Conservation (phyloP, 2,329 filamentous ascomycete species). For the Simplicillium aogashimaense region DNA sequence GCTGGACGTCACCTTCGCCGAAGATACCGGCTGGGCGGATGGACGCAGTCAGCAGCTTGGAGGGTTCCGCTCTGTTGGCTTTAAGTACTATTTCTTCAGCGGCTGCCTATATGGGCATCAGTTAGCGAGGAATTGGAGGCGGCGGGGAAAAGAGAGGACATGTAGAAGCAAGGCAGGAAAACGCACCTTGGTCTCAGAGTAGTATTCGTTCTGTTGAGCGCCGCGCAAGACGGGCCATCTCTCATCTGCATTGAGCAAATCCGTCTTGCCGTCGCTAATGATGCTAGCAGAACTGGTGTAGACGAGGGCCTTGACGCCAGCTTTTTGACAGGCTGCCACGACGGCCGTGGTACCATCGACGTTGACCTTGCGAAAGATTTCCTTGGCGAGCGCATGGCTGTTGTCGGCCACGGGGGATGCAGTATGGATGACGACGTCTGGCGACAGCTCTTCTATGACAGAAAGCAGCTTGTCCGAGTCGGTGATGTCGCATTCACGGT, state of each 20-base stretch:
- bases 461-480: conserved; percentile 48
- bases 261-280: conserved; percentile 68
- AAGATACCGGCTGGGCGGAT: conserved; percentile 85
- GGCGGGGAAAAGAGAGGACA: not conserved
- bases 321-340: conserved; percentile 60
- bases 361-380: conserved; percentile 72
- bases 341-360: conserved; percentile 76
- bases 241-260: conserved; percentile 81
- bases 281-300: conserved; percentile 88
- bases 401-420: conserved; percentile 58
- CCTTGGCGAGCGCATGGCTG: conserved; percentile 38
- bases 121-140: too few relatives aligned
- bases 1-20: conserved; percentile 76
- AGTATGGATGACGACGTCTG: conserved; percentile 84
- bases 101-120: conserved; percentile 43
- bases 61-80: conserved; percentile 53
- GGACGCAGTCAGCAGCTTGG: conserved; percentile 62
- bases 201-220: conserved; percentile 65
- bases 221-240: conserved; percentile 67
- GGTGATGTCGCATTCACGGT: conserved; percentile 73
- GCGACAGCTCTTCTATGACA: conserved; percentile 56
- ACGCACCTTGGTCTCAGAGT: conserved; percentile 78
- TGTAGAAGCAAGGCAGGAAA: not conserved
- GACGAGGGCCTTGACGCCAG: conserved; percentile 70
- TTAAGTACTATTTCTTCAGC: conserved; percentile 74